Evolutionary conservation across 1,284 basidiomycete species (phyloP), one percentile per base, ranked within the genome.

Genomic region (Cutaneotrichosporon sp.): DNA sequence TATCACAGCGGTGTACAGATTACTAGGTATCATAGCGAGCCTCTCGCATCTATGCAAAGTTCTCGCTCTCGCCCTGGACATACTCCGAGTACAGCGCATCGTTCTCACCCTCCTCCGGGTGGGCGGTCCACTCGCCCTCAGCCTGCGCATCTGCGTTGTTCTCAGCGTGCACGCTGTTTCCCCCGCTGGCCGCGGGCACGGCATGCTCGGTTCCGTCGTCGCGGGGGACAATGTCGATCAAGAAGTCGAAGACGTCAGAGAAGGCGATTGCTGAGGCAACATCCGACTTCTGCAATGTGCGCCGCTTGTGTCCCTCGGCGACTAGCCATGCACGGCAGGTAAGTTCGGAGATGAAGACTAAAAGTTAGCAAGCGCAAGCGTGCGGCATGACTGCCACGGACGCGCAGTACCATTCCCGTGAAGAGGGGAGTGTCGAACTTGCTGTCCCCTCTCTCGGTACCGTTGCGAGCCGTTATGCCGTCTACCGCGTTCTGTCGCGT

Each of bases 291-390:
- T 90, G 90, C 31, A 96, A 80, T 2, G 91, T 96, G 17, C 91
- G 84, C 17, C 91, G 85, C 73, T 92, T 92, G 75, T 92, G 88
- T 17, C 88, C 86, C 75, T 94, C 89, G 14, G 91, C 91, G 51
- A 93, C 85, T 59, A 94, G 87, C 80, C 90, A 96, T 0, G 92
- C 90, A 34, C 92, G 84, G 3, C 89, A 87, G 1, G 92, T 96
- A 51, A 96, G 86, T 76, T 96, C 91, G 35, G 90, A 83, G 54
- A 96, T 94, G 75, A 96, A 94, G 62, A 94, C 91, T 96, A 65
- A 2, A n/a, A 7, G 51, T 52, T 3, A 52, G 43, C 34, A 16
- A 0, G 20, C 33, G n/a, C n/a, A n/a, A n/a, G n/a, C n/a, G n/a
- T n/a, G n/a, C n/a, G n/a, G n/a, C n/a, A n/a, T n/a, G n/a, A n/a